phyloP scores from a whole-genome alignment of 164 flowering plant species.

The Magnolia sinica region DNA sequence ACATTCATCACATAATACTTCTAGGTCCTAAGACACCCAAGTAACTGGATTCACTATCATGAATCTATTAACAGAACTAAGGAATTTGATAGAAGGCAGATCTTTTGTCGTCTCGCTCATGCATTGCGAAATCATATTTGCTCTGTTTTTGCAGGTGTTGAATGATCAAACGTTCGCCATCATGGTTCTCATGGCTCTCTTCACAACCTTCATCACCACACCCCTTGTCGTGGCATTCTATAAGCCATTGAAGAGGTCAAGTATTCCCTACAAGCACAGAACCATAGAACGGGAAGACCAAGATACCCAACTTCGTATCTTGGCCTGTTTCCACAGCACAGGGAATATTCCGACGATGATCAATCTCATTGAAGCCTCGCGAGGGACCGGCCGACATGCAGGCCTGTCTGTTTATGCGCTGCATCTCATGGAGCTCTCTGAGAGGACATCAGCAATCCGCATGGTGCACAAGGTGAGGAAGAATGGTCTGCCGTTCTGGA shows the following conservation, averaged over 20 bases:
- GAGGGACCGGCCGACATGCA: constrained; percentile 39
- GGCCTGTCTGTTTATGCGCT: constrained; percentile 52
- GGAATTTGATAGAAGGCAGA: neutral
- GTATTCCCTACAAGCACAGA: constrained; percentile 26
- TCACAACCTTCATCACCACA: constrained; percentile 79
- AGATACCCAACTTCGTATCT: constrained; percentile 36
- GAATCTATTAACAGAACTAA: neutral
- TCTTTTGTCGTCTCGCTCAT: too few species aligned
- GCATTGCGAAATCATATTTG: neutral
- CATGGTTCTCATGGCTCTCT: constrained; percentile 71
- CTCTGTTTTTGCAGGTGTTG: constrained; percentile 41
- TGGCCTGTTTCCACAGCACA: constrained; percentile 54
- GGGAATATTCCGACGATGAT: constrained; percentile 50
- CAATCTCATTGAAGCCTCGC: constrained; percentile 60
- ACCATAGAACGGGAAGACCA: constrained; percentile 21
- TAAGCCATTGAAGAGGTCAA: constrained; percentile 28
- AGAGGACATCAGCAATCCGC: constrained; percentile 67
- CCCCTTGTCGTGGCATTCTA: constrained; percentile 58
- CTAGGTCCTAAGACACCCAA: too few species aligned
- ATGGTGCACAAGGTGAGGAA: constrained; percentile 70
- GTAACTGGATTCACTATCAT: neutral
- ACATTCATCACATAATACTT: too few species aligned
- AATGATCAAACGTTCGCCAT: constrained; percentile 80
- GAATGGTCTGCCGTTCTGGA: constrained; percentile 73
- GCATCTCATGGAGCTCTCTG: constrained; percentile 82